phyloP scores from a whole-genome alignment of 169 alveolate species.

The Neospora caninum region DNA sequence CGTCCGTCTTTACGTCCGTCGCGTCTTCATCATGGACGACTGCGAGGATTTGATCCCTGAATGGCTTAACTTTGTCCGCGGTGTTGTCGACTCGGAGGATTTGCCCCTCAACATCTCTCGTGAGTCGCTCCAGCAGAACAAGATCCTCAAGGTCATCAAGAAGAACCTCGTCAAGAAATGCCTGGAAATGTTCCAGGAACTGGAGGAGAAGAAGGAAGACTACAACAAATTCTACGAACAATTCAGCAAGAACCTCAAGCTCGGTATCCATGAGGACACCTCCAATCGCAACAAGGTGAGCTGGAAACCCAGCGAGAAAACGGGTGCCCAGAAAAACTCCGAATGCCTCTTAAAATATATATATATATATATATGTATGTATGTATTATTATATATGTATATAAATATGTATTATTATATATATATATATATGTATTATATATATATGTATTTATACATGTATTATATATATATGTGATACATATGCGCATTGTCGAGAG shows the following conservation, averaged over 20 bases:
- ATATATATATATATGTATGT: too few relatives aligned
- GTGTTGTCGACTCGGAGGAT: conserved; percentile 99
- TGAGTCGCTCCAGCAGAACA: conserved; percentile 98
- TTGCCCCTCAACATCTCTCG: conserved; percentile 98
- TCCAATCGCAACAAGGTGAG: conserved; percentile 94
- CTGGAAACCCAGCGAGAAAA: background rate
- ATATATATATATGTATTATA: too few relatives aligned
- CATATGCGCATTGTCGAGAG: background rate
- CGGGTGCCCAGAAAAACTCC: background rate
- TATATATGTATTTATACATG: too few relatives aligned
- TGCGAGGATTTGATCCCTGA: conserved; percentile 99
- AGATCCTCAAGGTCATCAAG: conserved; percentile 98
- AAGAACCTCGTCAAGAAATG: conserved; percentile 98
- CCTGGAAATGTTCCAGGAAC: conserved; percentile 96
- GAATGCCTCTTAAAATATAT: background rate
- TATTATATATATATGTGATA: too few relatives aligned
- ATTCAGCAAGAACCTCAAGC: conserved; percentile 98
- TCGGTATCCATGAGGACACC: conserved; percentile 99
- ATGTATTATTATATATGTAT: too few relatives aligned
- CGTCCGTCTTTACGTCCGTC: conserved; percentile 98
- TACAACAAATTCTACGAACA: conserved; percentile 99
- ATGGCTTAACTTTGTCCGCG: conserved; percentile 98
- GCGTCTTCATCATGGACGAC: conserved; percentile 99
- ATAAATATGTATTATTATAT: too few relatives aligned
- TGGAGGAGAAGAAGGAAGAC: conserved; percentile 99